Base-by-base conservation (phyloP, 1,284 basidiomycete genomes). In the Sporisorium iseilematis-ciliati region DNA sequence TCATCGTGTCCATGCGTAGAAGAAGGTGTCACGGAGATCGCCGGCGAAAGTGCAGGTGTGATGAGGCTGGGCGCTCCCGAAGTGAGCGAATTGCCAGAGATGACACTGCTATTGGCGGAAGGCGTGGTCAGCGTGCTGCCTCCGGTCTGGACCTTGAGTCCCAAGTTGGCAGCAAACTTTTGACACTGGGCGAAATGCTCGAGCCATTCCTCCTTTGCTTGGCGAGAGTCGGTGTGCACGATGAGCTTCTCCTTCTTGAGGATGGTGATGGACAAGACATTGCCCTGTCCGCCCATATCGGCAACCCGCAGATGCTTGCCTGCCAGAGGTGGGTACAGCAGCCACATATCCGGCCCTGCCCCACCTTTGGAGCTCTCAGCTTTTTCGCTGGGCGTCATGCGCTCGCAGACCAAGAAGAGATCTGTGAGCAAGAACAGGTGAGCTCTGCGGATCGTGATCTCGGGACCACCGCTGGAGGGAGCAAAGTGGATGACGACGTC, bases 251-350 rank as follows among this genome's bases (percentile, higher is more conserved):
- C 97, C 87, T 95, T 97, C 75, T 91, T 89, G 91, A 99, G 91
- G 69, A 99, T 91, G 33, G 90, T 89, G 20, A 99, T 88, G 51
- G 92, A 90, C 43, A 98, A 80, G 8, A 89, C 89, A 74, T 91
- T 91, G 48, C 90, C 78, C 91, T 91, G 26, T 86, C 88, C n/a
- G 91, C 90, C 74, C 89, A 89, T 58, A 10, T 79, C 76, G 8
- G 81, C 59, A 20, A 78, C 72, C 7, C 67, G 52, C 58, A 98
- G 87, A 81, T 97, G 94, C 85, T 97, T 98, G 5, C 95, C 95
- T 8, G 97, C 92, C 55, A 99, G 87, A 3, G 97, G 97, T 21
- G 97, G 97, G 87, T 97, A 99, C 73, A 92, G 90, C 56, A 99
- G 87, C 91, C 92, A 94, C 91, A 97, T 93, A 83, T 97, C 94